Base-by-base conservation (phyloP, 2,329 filamentous ascomycete species). In the Fusarium sp. region DNA sequence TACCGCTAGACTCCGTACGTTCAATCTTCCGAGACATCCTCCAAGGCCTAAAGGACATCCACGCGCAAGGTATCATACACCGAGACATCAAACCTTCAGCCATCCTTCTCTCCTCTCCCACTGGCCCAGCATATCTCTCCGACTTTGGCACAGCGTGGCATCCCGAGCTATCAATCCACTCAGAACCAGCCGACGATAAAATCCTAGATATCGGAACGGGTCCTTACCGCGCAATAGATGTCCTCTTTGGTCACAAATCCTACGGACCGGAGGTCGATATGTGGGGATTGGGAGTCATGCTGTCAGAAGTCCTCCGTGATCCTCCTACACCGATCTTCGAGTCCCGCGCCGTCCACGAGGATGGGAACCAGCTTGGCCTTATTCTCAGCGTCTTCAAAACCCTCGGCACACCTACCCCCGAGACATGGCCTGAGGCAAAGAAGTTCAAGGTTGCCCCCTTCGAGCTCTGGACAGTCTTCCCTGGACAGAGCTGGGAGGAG, bases 111-210 rank as follows among this genome's bases (percentile, higher is more conserved):
- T 82, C 86, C 43, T 88, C 90, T 0, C 82, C 86, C 0, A 82
- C 86, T 8, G 92, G 92, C 0, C 91, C 93, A 7, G 93, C 92
- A 6, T 92, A 90, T 72, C 85, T 99, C 4, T 89, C 93, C 37
- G 96, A 99, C 79, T 98, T 99, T 81, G 95, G 96, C 52, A 97
- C 96, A 41, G 89, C 94, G 11, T 98, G 94, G 94, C 89, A 91
- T 70, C 87, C 91, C 4, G 79, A 84, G 13, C 74, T 86, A 62
- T 84, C 88, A 7, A 80, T 83, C 23, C 80, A 81, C 6, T 86
- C 87, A 16, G 96, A 99, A 77, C 86, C 90, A 1, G 83, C 88
- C 3, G 78, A 88, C 56, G 75, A 84, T 57, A 98, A 98, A 80
- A 91, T 97, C 54, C 90, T 96, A 10, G 97, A 99, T 77, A 92